These are phyloP conservation scores for Penicillium sp. DNA, from an alignment of 2,329 filamentous ascomycete species.

Conservation along the genomic window DNA sequence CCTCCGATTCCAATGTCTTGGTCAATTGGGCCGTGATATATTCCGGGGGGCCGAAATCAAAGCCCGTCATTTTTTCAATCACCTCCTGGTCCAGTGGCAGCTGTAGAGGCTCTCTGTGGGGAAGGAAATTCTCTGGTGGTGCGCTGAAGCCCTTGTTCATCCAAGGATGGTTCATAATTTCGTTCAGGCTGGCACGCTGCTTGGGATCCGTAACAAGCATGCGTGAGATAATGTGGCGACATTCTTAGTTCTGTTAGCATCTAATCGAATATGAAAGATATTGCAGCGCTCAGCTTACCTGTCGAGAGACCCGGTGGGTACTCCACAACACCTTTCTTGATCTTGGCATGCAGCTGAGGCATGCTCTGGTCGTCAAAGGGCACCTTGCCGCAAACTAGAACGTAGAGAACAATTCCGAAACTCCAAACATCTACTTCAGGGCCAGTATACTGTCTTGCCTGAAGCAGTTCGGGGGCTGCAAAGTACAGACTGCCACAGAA, in stretches of 20 bases:
- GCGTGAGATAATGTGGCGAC: slow-evolving; percentile 83
- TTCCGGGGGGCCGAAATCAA: slow-evolving; percentile 90
- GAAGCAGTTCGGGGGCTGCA: slow-evolving; percentile 88
- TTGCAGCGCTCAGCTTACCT: slow-evolving; percentile 57
- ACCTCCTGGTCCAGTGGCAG: slow-evolving; percentile 80
- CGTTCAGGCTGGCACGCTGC: slow-evolving; percentile 78
- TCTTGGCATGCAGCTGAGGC: slow-evolving; percentile 96
- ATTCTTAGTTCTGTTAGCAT: slow-evolving; percentile 60
- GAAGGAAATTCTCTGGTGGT: slow-evolving; percentile 85
- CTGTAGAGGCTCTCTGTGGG: slow-evolving; percentile 76
- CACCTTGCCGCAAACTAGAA: slow-evolving; percentile 94
- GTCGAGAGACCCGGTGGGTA: slow-evolving; percentile 90
- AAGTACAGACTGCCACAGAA: slow-evolving; percentile 98
- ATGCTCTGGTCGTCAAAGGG: slow-evolving; percentile 99
- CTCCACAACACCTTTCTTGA: slow-evolving; percentile 94
- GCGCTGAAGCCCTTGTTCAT: slow-evolving; percentile 86
- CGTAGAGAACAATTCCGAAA: slow-evolving; percentile 96
- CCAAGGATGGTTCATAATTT: slow-evolving; percentile 95
- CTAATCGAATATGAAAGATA: not conserved
- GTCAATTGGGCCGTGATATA: slow-evolving; percentile 78
- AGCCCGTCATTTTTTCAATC: slow-evolving; percentile 92
- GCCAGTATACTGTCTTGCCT: slow-evolving; percentile 90
- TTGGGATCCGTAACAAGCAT: slow-evolving; percentile 95
- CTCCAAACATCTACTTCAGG: slow-evolving; percentile 98
- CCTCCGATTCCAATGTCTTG: slow-evolving; percentile 85